Percentiles rank a stretch among this genome's conserved stretches.
These are phyloP conservation scores for Colletotrichum sidae DNA, from an alignment of 2,329 filamentous ascomycete species.

Conservation along the genomic window DNA sequence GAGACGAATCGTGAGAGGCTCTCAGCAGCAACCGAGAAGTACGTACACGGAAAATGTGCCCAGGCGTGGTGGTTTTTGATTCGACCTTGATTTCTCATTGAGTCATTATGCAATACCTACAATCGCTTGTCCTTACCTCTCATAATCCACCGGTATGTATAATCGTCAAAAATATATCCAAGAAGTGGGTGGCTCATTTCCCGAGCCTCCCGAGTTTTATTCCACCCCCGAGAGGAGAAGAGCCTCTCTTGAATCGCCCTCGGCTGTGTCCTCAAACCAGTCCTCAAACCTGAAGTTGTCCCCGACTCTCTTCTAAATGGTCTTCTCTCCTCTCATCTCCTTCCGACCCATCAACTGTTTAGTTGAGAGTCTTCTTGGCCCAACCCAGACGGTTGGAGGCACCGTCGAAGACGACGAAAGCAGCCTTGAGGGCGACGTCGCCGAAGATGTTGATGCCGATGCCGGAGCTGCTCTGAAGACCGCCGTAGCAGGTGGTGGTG, in stretches of 20 bases:
- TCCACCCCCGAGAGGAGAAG: background rate
- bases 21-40: too few relatives aligned
- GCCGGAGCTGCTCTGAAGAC: constrained; percentile 60
- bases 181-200: constrained; percentile 15
- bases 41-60: constrained; percentile 1
- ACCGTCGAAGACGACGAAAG: constrained; percentile 69
- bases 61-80: background rate
- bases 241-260: background rate
- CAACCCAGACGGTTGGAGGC: constrained; percentile 53
- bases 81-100: background rate
- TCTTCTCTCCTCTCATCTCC: background rate
- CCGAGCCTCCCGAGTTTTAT: constrained; percentile 5
- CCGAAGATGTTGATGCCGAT: constrained; percentile 67
- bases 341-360: background rate
- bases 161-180: constrained; percentile 11
- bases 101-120: constrained; percentile 6
- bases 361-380: constrained; percentile 44
- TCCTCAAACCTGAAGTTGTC: constrained; percentile 9
- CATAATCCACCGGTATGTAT: constrained; percentile 11
- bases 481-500: constrained; percentile 67
- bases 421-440: constrained; percentile 72
- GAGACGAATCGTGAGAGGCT: too few relatives aligned
- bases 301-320: background rate
- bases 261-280: background rate
- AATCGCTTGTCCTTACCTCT: constrained; percentile 7